Evolutionary conservation across 2,329 filamentous ascomycete genomes (phyloP), one percentile per base, ranked within the genome.

Genomic region (Calonectria crousiana): DNA sequence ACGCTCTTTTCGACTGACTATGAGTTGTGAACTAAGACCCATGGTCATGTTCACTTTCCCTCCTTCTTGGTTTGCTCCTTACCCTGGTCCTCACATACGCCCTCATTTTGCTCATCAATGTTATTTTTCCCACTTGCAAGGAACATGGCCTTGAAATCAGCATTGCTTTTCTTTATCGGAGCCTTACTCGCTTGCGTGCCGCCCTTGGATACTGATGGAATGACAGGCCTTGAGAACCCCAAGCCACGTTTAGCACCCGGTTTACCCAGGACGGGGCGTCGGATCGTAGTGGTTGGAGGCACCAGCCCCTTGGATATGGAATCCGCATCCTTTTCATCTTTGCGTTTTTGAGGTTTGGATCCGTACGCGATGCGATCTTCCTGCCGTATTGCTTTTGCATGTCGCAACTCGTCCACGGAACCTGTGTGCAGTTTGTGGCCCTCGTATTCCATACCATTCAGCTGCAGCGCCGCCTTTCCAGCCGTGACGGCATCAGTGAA

Each of bases 401-500:
- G 85, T 71, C 90, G 89, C 32, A 93, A 83, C 73, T 93, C 90
- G 18, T 88, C 86, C 28, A 89, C 81, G 4, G 87, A 86, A 10
- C 91, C 92, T 0, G 88, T 90, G 20, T 87, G 88, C 30, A 94
- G 84, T 71, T 85, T 89, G 44, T 86, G 85, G 4, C 88, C 89
- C 60, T 87, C 88, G 56, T 93, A 89, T 65, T 91, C 88, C 67
- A 87, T 81, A 8, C 90, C 90, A 53, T 91, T 88, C 3, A 94
- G 85, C 32, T 87, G 87, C 10, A 94, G 82, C n/a, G 91, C 88
- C 1, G 94, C 94, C 81, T 91, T 94, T 32, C 96, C 96, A 0
- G 94, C 94, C 44, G 92, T 90, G 3, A 92, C 88, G 2, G 93
- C 89, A 66, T 95, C 92, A 3, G 87, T 87, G 80, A 94, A 98